Base-by-base conservation (phyloP, 345 rosid genomes). In the Gossypium ekmanianum region DNA sequence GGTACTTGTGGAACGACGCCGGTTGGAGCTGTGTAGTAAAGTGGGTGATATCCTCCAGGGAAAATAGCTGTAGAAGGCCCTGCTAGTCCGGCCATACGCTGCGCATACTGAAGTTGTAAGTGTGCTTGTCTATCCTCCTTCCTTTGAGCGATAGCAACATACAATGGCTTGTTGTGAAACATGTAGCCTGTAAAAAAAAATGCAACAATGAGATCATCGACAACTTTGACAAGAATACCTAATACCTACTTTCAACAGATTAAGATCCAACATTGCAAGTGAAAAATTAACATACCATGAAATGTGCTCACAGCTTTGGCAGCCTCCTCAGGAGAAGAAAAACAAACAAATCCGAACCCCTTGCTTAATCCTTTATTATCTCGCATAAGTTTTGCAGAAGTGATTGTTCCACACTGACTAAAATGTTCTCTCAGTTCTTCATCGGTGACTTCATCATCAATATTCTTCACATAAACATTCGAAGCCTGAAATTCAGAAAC, bases 311-410 rank as follows among this genome's bases (percentile, higher is more conserved):
- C 90, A 69, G 92, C 94, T 63, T 81, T 83, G 62, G 17, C 78
- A 45, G 92, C 94, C 83, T 90, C 92, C 83, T 84, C 91, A 50
- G 88, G 84, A 62, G 74, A 78, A 79, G 92, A 88, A 81, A 92
- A 90, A 79, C 92, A 87, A 13, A 90, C 91, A 83, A 92, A 92
- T 73, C 94, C 94, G 79, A 88, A 88, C 17, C 97, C 97, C 74
- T 83, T 92, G 72, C 88, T 86, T 41, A 75, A 77, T 72, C 97
- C 94, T 85, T 86, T 91, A 27, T 86, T 84, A 75, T 89, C 90
- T 76, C 90, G 81, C 92, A 88, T 89, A 61, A 88, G 50, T 81
- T 88, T 92, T 50, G 85, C 83, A 13, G 97, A 88, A 18, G 84
- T 87, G 68, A 87, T 86, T 45, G 64, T 81, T 68, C 97, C 97